phyloP scores from a whole-genome alignment of 2,329 filamentous ascomycete species.

The Aureobasidium sp. region DNA sequence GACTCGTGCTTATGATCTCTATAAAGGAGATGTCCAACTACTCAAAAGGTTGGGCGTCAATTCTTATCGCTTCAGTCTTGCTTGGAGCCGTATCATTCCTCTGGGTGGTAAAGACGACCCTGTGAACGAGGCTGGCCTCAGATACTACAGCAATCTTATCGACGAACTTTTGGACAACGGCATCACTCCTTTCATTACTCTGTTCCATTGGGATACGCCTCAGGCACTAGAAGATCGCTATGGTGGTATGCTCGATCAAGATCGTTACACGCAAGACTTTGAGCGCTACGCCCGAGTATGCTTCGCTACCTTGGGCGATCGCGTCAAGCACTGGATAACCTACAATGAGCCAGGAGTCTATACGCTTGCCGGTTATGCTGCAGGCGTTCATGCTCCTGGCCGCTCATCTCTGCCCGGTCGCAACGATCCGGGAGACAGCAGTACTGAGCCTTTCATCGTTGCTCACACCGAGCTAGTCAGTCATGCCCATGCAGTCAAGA shows the following conservation, averaged over 20 bases:
- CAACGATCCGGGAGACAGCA: conserved; percentile 21
- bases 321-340: conserved; percentile 36
- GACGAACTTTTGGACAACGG: conserved; percentile 68
- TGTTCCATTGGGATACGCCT: conserved; percentile 62
- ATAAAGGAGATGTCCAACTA: conserved; percentile 36
- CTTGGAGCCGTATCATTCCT: conserved; percentile 76
- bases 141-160: conserved; percentile 71
- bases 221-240: conserved; percentile 35
- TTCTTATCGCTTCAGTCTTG: conserved; percentile 72
- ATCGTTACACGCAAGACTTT: conserved; percentile 24
- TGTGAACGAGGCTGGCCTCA: conserved; percentile 67
- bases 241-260: conserved; percentile 28
- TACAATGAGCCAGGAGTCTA: conserved; percentile 31
- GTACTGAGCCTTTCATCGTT: conserved; percentile 25
- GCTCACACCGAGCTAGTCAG: conserved; percentile 24
- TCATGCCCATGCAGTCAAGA: conserved; percentile 14
- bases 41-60: conserved; percentile 21
- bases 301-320: conserved; percentile 31
- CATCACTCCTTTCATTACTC: conserved; percentile 72
- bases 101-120: conserved; percentile 69
- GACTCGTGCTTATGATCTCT: conserved; percentile 41
- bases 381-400: conserved; percentile 5
- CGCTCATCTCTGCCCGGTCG: conserved; percentile 1
- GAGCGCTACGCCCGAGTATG: conserved; percentile 34
- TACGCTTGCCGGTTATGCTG: not conserved